phyloP scores from a whole-genome alignment of 1,284 basidiomycete species.

The Xerocomus cyaneibrunnescens region DNA sequence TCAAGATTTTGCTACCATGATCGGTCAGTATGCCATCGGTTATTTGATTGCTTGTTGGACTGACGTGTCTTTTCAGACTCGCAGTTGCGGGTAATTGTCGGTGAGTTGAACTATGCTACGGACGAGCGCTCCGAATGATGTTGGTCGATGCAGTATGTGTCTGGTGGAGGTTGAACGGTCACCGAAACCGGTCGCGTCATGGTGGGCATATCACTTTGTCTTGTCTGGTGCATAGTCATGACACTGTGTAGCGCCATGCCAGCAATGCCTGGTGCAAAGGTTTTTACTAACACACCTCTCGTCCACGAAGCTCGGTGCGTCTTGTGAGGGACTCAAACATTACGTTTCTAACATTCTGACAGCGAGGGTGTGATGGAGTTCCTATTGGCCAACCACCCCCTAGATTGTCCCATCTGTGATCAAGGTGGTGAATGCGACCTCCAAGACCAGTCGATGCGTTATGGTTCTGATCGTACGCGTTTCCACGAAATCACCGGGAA shows the following conservation, averaged over 20 bases:
- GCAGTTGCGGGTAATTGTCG: slow-evolving; percentile 96
- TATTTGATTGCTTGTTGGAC: slow-evolving; percentile 19
- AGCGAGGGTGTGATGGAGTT: slow-evolving; percentile 99
- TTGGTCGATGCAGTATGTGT: slow-evolving; percentile 71
- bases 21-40: slow-evolving; percentile 44
- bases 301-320: slow-evolving; percentile 91
- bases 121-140: slow-evolving; percentile 6
- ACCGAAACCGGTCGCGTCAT: slow-evolving; percentile 89
- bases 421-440: slow-evolving; percentile 99
- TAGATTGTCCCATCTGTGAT: slow-evolving; percentile 99
- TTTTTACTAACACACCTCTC: slow-evolving; percentile 93
- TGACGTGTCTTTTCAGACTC: slow-evolving; percentile 47
- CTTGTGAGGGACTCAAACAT: background rate
- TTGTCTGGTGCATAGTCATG: slow-evolving; percentile 12
- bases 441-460: slow-evolving; percentile 99
- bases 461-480: slow-evolving; percentile 94
- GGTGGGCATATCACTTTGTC: slow-evolving; percentile 49
- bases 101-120: slow-evolving; percentile 43
- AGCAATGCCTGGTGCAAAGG: slow-evolving; percentile 94
- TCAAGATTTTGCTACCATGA: slow-evolving; percentile 92
- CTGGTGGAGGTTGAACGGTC: slow-evolving; percentile 95
- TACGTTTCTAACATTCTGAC: slow-evolving; percentile 18
- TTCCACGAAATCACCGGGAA: slow-evolving; percentile 99
- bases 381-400: slow-evolving; percentile 93
- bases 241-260: slow-evolving; percentile 80